Base-by-base conservation (phyloP, 1,284 basidiomycete species). In the Puccinia triticina region DNA sequence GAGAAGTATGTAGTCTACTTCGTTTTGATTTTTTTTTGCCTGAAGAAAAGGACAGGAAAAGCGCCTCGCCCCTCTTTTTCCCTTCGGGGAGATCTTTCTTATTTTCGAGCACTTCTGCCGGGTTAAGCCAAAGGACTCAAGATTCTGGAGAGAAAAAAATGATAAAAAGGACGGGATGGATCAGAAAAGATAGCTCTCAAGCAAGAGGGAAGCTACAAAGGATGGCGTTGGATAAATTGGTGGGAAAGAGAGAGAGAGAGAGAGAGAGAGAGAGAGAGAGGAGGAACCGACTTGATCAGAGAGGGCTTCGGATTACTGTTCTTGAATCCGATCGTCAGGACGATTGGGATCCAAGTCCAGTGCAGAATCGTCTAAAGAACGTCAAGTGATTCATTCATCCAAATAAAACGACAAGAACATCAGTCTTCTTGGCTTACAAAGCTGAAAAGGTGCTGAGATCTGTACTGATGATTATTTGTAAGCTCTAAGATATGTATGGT, bases 331-430 rank as follows among this genome's bases (percentile, higher is more conserved):
- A 75, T 75, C 11, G 73, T 61, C 34, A 75, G 55, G 18, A 75
- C 73, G 37, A 75, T 75, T 32, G 73, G 73, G 40, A 75, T 75
- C 73, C 73, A 75, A 46, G 50, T 75, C 73, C 73, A 75, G 34
- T 75, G 73, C 12, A 75, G 50, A 11, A 75, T 75, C 34, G 73
- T 75, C 73, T 75, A 29, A 40, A 74, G 2, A 4, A 23, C 12
- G 18, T 34, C 18, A 73, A 26, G 55, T 69, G 2, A 67, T 67
- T 40, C 32, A 67, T 26, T 43, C 11, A 43, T 18, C 66, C 34
- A n/a, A 8, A n/a, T n/a, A 67, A 67, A 67, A 40, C 8, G 50
- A 5, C 11, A 18, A 26, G 40, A 66, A 40, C 16, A 66, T 53
- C 69, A 72, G 48, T 53, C n/a, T 50, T 50, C 48, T 72, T 32